phyloP scores from a whole-genome alignment of 441 rosid genomes.

The Dalechampia spathulata region DNA sequence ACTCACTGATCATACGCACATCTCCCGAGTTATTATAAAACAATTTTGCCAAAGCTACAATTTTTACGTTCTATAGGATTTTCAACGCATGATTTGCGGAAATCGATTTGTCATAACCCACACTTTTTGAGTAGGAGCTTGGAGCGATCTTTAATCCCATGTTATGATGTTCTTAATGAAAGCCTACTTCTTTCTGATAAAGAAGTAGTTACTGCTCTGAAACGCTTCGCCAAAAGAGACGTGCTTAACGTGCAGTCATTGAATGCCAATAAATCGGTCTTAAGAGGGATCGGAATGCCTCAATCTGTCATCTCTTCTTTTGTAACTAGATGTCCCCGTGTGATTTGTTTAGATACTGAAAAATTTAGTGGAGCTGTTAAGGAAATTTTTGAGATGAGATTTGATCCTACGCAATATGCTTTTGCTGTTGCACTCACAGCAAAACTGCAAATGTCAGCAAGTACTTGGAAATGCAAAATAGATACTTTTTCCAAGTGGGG shows the following conservation, averaged over 20 bases:
- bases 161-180: slow-evolving; percentile 13
- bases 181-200: slow-evolving; percentile 13
- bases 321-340: not conserved
- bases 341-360: not conserved
- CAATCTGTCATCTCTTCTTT: not conserved
- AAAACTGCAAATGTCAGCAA: not conserved
- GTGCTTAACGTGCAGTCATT: not conserved
- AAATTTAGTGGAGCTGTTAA: slow-evolving; percentile 5
- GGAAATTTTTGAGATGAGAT: no score
- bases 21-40: slow-evolving; percentile 10
- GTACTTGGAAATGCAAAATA: slow-evolving; percentile 21
- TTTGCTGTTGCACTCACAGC: no score
- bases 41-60: slow-evolving; percentile 27
- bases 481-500: slow-evolving; percentile 20
- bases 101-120: slow-evolving; percentile 3
- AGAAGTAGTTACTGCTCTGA: not conserved
- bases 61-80: slow-evolving; percentile 26
- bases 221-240: not conserved
- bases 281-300: not conserved
- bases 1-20: slow-evolving; percentile 21
- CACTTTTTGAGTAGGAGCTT: slow-evolving; percentile 18
- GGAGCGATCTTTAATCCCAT: slow-evolving; percentile 17
- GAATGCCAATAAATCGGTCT: not conserved
- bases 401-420: not conserved
- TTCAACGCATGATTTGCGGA: slow-evolving; percentile 16